These are phyloP conservation scores for Trichomonas tenax DNA, from an alignment of 208 protist genomes.

Conservation along the genomic window DNA sequence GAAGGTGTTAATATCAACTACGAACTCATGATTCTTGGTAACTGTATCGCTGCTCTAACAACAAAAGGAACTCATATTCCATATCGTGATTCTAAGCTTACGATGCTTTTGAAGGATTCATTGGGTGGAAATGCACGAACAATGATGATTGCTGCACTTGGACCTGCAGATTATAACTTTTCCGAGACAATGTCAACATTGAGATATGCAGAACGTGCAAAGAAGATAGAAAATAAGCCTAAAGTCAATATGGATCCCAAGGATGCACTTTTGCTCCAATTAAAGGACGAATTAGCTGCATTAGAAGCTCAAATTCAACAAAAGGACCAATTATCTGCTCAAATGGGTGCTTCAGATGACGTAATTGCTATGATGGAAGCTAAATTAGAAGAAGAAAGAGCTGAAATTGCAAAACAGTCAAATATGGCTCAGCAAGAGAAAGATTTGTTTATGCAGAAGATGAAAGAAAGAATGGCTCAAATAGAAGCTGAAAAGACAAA, in stretches of 20 bases:
- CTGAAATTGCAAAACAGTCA: slow-evolving; percentile 31
- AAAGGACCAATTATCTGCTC: slow-evolving; percentile 46
- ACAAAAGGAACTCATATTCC: slow-evolving; percentile 47
- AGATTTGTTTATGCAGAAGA: neutral
- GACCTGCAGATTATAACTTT: slow-evolving; percentile 46
- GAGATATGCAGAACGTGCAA: neutral
- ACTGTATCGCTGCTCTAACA: neutral
- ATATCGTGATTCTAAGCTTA: slow-evolving; percentile 53
- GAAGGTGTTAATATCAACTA: slow-evolving; percentile 27
- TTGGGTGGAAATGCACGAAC: slow-evolving; percentile 53
- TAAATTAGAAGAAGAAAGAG: slow-evolving; percentile 35
- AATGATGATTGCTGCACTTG: slow-evolving; percentile 48
- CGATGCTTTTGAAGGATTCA: slow-evolving; percentile 47
- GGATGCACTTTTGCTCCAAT: slow-evolving; percentile 54
- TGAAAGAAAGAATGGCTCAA: neutral
- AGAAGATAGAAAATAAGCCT: slow-evolving; percentile 27
- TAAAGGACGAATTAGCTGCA: slow-evolving; percentile 42
- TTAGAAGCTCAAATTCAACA: slow-evolving; percentile 51
- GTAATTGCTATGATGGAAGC: slow-evolving; percentile 52
- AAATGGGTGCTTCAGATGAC: slow-evolving; percentile 48
- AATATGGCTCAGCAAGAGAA: neutral
- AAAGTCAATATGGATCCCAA: slow-evolving; percentile 39
- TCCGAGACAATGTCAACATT: slow-evolving; percentile 43
- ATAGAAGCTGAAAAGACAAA: neutral
- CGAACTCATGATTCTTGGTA: neutral